phyloP scores from a whole-genome alignment of 208 protist genomes.

The Zelonia costaricensis region DNA sequence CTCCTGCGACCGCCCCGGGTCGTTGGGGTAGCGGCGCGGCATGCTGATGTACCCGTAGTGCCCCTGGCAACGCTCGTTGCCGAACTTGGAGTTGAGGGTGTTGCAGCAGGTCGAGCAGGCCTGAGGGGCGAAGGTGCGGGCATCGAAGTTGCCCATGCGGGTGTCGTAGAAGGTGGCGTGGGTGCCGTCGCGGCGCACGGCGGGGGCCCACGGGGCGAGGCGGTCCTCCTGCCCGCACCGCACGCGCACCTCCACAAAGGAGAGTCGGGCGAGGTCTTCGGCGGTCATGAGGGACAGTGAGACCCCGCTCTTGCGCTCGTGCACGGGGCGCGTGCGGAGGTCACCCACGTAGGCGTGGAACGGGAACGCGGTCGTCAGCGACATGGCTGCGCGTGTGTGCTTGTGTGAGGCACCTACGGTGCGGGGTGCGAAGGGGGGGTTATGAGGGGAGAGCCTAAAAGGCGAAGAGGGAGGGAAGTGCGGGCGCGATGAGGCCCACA shows the following conservation, averaged over 20 bases:
- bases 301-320: slow-evolving; percentile 64
- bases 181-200: slow-evolving; percentile 33
- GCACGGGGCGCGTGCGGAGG: slow-evolving; percentile 71
- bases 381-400: slow-evolving; percentile 42
- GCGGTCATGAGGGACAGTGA: slow-evolving; percentile 83
- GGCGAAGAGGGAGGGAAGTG: too few relatives aligned
- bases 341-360: slow-evolving; percentile 86
- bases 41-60: slow-evolving; percentile 90
- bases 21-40: slow-evolving; percentile 71
- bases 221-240: slow-evolving; percentile 71
- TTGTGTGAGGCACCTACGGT: background rate
- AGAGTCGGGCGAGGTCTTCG: slow-evolving; percentile 78
- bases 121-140: slow-evolving; percentile 72
- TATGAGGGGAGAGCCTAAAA: too few relatives aligned
- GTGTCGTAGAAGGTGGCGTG: slow-evolving; percentile 84
- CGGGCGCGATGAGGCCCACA: too few relatives aligned
- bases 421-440: too few relatives aligned
- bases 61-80: slow-evolving; percentile 88
- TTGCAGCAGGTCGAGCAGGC: slow-evolving; percentile 79
- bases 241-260: slow-evolving; percentile 81
- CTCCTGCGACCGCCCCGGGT: slow-evolving; percentile 31
- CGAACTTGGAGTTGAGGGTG: slow-evolving; percentile 49
- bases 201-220: slow-evolving; percentile 27
- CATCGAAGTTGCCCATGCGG: slow-evolving; percentile 91
- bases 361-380: slow-evolving; percentile 83